phyloP scores from a whole-genome alignment of 495 filamentous ascomycete genomes.

The Penicillium longicatenatum region DNA sequence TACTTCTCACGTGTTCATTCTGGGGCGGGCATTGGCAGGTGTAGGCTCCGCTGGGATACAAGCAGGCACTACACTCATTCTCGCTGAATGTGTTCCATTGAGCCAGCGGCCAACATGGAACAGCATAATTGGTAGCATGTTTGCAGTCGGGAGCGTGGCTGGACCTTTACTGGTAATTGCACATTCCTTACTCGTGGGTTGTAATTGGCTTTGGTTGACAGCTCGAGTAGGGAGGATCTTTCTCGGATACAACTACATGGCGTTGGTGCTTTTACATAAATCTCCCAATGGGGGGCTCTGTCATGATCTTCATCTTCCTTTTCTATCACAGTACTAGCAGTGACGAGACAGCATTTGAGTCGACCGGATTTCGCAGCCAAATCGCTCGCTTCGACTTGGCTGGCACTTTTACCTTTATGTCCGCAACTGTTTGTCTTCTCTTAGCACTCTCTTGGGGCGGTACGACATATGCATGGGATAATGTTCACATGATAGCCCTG shows the following conservation, averaged over 20 bases:
- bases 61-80: slow-evolving; percentile 7
- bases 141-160: slow-evolving; percentile 10
- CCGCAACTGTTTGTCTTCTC: slow-evolving; percentile 7
- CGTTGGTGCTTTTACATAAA: slow-evolving; percentile 14
- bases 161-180: slow-evolving; percentile 7
- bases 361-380: not conserved
- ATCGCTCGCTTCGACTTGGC: slow-evolving; percentile 6
- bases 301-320: slow-evolving; percentile 4
- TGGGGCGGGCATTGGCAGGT: slow-evolving; percentile 23
- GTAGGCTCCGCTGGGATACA: slow-evolving; percentile 23
- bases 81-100: slow-evolving; percentile 2
- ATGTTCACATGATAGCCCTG: slow-evolving; percentile 6
- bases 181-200: not conserved
- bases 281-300: slow-evolving; percentile 3
- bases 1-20: slow-evolving; percentile 59
- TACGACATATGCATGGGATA: slow-evolving; percentile 5
- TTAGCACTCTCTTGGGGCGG: slow-evolving; percentile 9
- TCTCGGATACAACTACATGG: slow-evolving; percentile 8
- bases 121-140: slow-evolving; percentile 10
- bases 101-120: slow-evolving; percentile 6
- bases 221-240: slow-evolving; percentile 6
- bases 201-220: not conserved
- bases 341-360: not conserved
- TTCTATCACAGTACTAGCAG: not conserved
- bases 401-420: not conserved